Evolutionary conservation across 805 yeast genomes (phyloP).

Genomic region (Barnettozyma vustinii): DNA sequence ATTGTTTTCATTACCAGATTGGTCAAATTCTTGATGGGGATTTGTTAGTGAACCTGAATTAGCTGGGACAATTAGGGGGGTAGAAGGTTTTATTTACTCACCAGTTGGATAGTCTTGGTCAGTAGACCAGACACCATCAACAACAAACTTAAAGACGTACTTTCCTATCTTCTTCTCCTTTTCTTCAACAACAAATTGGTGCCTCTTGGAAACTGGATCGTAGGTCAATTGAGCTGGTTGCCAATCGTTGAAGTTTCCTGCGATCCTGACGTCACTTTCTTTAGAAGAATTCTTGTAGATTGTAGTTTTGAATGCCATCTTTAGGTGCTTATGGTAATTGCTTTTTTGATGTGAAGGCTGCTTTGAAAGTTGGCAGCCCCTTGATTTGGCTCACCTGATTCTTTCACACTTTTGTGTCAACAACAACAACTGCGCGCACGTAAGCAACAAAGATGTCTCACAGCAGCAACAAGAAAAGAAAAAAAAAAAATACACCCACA

Average conservation of each 20-base stretch:
- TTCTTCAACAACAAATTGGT: constrained; percentile 14
- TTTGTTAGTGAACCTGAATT: constrained; percentile 11
- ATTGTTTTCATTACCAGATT: constrained; percentile 33
- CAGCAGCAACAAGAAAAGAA: background rate
- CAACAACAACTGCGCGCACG: background rate
- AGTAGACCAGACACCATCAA: constrained; percentile 17
- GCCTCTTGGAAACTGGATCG: constrained; percentile 2
- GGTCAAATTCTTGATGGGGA: constrained; percentile 26
- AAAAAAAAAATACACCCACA: background rate
- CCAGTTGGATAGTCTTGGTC: constrained; percentile 20
- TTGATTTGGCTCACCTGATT: background rate
- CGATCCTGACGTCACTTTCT: constrained; percentile 26
- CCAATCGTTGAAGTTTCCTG: constrained; percentile 36
- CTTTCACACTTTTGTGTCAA: constrained; percentile 1
- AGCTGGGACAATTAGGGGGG: background rate
- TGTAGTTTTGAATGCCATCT: constrained; percentile 7
- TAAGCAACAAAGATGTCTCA: background rate
- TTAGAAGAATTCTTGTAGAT: constrained; percentile 13
- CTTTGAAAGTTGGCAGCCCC: background rate
- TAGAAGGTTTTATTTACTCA: constrained; percentile 3
- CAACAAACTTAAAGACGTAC: constrained; percentile 23
- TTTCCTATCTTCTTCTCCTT: constrained; percentile 16
- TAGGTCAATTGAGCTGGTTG: constrained; percentile 14
- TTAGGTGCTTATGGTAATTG: background rate
- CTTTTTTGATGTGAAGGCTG: background rate